Evolutionary conservation across 345 rosid species (phyloP).

Genomic region (Viola odorata): DNA sequence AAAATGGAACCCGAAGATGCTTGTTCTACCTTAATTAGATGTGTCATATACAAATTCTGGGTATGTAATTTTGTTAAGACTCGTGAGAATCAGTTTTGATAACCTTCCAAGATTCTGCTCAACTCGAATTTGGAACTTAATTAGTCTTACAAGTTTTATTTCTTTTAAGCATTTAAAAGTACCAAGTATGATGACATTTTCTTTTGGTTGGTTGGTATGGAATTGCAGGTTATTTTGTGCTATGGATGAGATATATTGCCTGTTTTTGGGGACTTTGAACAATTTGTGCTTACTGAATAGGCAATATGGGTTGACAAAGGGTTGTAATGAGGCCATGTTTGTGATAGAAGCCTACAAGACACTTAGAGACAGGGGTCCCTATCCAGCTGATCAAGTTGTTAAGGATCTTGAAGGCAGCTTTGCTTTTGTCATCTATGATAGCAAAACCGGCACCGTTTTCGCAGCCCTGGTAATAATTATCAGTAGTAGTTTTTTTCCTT

Average conservation of each 20-base stretch:
- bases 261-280: constrained; percentile 55
- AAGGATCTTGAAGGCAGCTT: constrained; percentile 66
- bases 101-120: no score
- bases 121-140: no score
- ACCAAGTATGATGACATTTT: no score
- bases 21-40: no score
- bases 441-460: constrained; percentile 38
- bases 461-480: constrained; percentile 42
- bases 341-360: constrained; percentile 59
- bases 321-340: constrained; percentile 49
- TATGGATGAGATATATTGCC: constrained; percentile 54
- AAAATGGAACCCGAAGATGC: no score
- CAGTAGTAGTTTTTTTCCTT: no score
- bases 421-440: constrained; percentile 57
- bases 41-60: no score
- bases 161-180: no score
- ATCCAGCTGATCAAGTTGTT: constrained; percentile 76
- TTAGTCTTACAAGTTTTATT: no score
- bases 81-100: no score
- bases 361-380: constrained; percentile 67
- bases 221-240: constrained; percentile 31
- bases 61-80: no score
- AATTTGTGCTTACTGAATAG: constrained; percentile 48
- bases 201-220: not conserved
- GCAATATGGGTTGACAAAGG: constrained; percentile 53